These are phyloP conservation scores for Paxillus involutus DNA, from an alignment of 768 basidiomycete species.

Conservation along the genomic window DNA sequence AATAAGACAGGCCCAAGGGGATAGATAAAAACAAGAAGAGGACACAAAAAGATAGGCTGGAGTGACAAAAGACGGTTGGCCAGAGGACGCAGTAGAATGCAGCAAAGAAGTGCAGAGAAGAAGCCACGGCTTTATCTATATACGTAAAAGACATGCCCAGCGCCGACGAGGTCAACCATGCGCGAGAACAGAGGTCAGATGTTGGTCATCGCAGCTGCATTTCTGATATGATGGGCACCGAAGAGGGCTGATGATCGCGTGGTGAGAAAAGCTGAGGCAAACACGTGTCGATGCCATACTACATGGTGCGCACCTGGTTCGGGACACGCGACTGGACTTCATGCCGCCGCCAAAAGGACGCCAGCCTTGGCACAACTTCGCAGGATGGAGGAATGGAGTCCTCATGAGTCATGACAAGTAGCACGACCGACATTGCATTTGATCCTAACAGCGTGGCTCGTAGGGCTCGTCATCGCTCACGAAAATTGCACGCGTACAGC, in stretches of 20 bases:
- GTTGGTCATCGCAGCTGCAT: conserved; percentile 16
- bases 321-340: no score
- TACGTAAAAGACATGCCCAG: conserved; percentile 25
- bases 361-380: no score
- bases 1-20: conserved; percentile 7
- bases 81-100: conserved; percentile 13
- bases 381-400: no score
- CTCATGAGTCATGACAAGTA: no score
- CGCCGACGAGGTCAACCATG: conserved; percentile 35
- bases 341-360: no score
- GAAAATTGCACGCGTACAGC: no score
- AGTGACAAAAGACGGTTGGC: conserved; percentile 9
- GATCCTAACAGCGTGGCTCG: no score
- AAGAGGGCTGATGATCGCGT: conserved; percentile 36
- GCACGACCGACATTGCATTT: no score
- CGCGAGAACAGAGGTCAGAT: conserved; percentile 24
- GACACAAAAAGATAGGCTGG: conserved; percentile 2
- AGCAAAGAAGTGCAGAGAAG: conserved; percentile 18
- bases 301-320: no score
- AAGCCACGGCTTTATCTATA: conserved; percentile 25
- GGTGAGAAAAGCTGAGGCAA: conserved; percentile 25
- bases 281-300: no score
- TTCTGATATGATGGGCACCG: conserved; percentile 30
- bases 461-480: no score
- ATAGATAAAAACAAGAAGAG: conserved; percentile 9